These are phyloP conservation scores for Pedinophyceae sp. DNA, from an alignment of 139 green algal species.

Conservation along the genomic window DNA sequence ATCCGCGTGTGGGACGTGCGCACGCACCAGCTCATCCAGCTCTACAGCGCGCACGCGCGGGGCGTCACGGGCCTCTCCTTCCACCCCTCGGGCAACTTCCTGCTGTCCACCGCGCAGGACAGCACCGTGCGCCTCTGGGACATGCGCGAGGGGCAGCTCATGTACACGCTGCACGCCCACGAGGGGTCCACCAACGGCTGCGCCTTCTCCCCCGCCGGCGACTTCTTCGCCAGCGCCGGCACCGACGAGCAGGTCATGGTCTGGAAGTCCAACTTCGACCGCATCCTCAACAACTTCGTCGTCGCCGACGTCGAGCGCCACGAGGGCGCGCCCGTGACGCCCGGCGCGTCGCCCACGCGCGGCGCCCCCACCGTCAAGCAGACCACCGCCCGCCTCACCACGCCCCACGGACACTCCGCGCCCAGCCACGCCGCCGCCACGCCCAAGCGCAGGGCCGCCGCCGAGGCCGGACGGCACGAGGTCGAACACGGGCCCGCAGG, in stretches of 20 bases:
- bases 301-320: constrained; percentile 9
- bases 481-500: too few species aligned
- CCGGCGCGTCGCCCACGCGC: background rate
- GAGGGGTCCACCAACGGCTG: constrained; percentile 49
- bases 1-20: constrained; percentile 61
- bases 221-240: constrained; percentile 64
- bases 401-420: background rate
- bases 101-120: constrained; percentile 59
- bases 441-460: background rate
- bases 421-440: background rate
- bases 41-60: constrained; percentile 50
- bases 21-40: constrained; percentile 53
- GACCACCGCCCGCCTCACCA: background rate
- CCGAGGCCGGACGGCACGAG: background rate
- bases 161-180: constrained; percentile 81
- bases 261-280: constrained; percentile 82
- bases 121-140: constrained; percentile 64
- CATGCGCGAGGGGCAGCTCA: constrained; percentile 66
- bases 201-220: constrained; percentile 51
- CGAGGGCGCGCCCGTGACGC: constrained; percentile 3
- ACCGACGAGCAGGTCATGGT: constrained; percentile 74
- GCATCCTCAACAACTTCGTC: constrained; percentile 39
- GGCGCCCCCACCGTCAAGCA: background rate
- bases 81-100: constrained; percentile 64
- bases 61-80: constrained; percentile 38